Base-by-base conservation (phyloP, 228 moss, liverwort and hornwort species). In the Sphagnum fallax region DNA sequence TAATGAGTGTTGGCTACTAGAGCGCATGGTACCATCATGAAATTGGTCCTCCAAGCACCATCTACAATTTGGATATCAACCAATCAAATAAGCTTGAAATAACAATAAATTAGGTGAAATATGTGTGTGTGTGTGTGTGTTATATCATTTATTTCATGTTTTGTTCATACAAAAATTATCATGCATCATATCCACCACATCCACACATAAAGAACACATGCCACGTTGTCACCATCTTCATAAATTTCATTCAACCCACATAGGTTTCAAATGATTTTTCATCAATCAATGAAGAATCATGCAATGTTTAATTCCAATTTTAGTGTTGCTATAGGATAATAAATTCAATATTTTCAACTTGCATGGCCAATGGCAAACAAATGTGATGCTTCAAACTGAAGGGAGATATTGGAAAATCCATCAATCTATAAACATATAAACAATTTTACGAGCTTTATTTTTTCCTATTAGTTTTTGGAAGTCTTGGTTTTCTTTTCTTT, bases 21-120 rank as follows among this genome's bases (percentile, higher is more conserved):
- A 84, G 89, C 72, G 75, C 69, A 52, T 87, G 89, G 10, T 91
- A 87, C 52, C 91, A 89, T 81, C 91, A 91, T 32, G 91, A 91
- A 66, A 75, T 82, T 65, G 82, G 83, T 49, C 82, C 82, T 47
- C 75, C 89, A 48, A 89, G 91, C 58, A 84, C 82, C 6, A 82
- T 89, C 70, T 79, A 91, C 61, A 89, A 91, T 75, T 70, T 91
- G 74, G 91, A 91, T 65, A 89, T 76, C 64, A 89, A 91, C 63
- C 80, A 82, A 6, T 75, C 55, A 13, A 71, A 82, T 49, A 88
- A 89, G 72, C 77, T 87, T 6, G 79, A 68, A 16, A 79, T 91
- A 67, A 85, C 91, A 49, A 89, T 89, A 13, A 87, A 89, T 9
- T 86, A 89, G 89, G 91, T 91, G 32, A 32, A 1, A 32, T 32